Percentiles rank a stretch among this genome's conserved stretches.
Conservation (phyloP, 2,329 filamentous ascomycete species). For the Penicillium sp. region DNA sequence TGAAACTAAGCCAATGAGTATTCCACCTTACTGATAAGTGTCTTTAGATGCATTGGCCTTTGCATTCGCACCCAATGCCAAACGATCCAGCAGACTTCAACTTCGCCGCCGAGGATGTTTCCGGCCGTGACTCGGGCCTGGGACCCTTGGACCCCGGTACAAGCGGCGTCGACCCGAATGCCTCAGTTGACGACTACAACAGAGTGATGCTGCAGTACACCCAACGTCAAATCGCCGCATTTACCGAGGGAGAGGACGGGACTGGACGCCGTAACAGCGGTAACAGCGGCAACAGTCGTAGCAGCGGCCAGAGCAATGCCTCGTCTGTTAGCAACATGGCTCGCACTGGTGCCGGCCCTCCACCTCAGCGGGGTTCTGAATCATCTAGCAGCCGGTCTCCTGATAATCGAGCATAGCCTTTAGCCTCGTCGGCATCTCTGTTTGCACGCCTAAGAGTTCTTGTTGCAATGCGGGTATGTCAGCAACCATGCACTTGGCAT, state of each 20-base stretch:
- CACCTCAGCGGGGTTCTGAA: conserved; percentile 14
- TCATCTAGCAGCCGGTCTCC: not conserved
- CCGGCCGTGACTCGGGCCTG: not conserved
- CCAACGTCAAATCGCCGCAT: conserved; percentile 33
- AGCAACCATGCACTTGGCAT: not conserved
- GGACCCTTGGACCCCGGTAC: not conserved
- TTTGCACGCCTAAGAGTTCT: not conserved
- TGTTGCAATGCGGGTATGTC: not conserved
- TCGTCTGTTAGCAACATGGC: conserved; percentile 21
- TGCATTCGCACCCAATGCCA: conserved; percentile 8
- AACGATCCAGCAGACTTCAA: conserved; percentile 1
- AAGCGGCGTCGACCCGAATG: not conserved
- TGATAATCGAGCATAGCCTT: not conserved
- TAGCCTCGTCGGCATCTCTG: not conserved
- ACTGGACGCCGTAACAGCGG: conserved; percentile 7
- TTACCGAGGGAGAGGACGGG: conserved; percentile 19
- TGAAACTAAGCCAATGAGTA: not conserved
- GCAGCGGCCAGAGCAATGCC: conserved; percentile 27
- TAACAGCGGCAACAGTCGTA: conserved; percentile 24
- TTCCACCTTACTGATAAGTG: not conserved
- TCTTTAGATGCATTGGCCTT: not conserved
- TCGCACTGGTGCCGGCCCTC: conserved; percentile 19
- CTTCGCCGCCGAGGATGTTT: conserved; percentile 7
- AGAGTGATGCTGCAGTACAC: conserved; percentile 37
- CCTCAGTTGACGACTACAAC: conserved; percentile 36